Conservation (phyloP, 2,329 filamentous ascomycete species). For the Aspergillus piperis region DNA sequence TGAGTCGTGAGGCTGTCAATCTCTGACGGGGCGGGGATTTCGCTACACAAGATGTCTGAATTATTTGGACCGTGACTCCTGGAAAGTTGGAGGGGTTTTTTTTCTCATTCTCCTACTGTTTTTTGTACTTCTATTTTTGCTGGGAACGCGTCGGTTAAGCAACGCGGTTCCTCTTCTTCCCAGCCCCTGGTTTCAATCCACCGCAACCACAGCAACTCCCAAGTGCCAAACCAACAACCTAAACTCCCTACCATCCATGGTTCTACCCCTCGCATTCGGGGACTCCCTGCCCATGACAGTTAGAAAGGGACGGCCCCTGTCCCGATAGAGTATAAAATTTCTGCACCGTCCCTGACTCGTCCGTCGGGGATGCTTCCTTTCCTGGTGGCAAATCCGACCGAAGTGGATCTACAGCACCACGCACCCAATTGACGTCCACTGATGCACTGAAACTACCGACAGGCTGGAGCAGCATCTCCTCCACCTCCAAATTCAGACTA, state of each 20-base stretch:
- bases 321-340: constrained; percentile 1
- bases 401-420: background rate
- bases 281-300: background rate
- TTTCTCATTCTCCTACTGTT: too few relatives aligned
- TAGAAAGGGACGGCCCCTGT: background rate
- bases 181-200: too few relatives aligned
- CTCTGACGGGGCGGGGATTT: background rate
- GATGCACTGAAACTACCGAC: background rate
- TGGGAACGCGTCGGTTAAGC: too few relatives aligned
- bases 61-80: background rate
- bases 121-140: too few relatives aligned
- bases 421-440: background rate
- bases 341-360: background rate
- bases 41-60: background rate
- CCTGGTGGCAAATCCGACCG: background rate
- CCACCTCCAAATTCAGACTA: background rate
- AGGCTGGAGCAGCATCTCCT: background rate
- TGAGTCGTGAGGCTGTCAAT: background rate
- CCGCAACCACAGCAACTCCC: too few relatives aligned
- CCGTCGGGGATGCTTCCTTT: background rate
- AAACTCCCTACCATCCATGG: background rate
- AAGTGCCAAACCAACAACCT: background rate
- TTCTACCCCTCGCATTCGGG: background rate
- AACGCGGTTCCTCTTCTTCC: too few relatives aligned
- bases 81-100: too few relatives aligned